Conservation (phyloP, 140 eudicot species). For the Bidens hawaiensis region DNA sequence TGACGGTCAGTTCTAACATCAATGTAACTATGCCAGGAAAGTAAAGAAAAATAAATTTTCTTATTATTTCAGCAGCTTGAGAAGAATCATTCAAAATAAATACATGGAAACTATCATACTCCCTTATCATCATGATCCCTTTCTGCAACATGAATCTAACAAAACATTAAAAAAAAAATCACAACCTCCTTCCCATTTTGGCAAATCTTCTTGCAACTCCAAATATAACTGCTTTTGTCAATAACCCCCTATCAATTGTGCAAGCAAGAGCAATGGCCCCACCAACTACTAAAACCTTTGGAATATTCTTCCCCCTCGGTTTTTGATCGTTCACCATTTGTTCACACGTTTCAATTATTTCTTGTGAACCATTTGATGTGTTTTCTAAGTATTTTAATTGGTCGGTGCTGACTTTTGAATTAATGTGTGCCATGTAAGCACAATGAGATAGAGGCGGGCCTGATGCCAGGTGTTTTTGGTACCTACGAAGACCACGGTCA, state of each 20-base stretch:
- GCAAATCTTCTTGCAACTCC: constrained; percentile 92
- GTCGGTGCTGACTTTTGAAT: constrained; percentile 44
- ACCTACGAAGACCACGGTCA: constrained; percentile 81
- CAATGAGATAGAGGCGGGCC: constrained; percentile 58
- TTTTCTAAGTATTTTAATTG: constrained; percentile 36
- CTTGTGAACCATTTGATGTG: constrained; percentile 22
- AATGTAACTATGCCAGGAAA: not conserved
- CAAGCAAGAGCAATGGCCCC: constrained; percentile 93
- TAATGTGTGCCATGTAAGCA: constrained; percentile 75
- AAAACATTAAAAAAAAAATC: constrained; percentile 20
- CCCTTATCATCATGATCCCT: constrained; percentile 23
- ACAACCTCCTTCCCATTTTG: constrained; percentile 64
- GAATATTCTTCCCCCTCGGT: constrained; percentile 49
- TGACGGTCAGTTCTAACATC: no score
- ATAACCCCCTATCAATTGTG: constrained; percentile 72
- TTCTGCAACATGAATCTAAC: constrained; percentile 32
- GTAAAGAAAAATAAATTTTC: constrained; percentile 37
- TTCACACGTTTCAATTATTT: constrained; percentile 30
- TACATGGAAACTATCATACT: constrained; percentile 20
- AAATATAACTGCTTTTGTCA: constrained; percentile 85
- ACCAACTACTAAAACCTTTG: constrained; percentile 63
- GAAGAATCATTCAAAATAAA: constrained; percentile 26
- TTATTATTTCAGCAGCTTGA: constrained; percentile 38
- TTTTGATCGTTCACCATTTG: constrained; percentile 37
- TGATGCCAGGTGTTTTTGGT: constrained; percentile 51